Conservation (phyloP, 2,329 filamentous ascomycete species). For the Calonectria pseudoturangicola region DNA sequence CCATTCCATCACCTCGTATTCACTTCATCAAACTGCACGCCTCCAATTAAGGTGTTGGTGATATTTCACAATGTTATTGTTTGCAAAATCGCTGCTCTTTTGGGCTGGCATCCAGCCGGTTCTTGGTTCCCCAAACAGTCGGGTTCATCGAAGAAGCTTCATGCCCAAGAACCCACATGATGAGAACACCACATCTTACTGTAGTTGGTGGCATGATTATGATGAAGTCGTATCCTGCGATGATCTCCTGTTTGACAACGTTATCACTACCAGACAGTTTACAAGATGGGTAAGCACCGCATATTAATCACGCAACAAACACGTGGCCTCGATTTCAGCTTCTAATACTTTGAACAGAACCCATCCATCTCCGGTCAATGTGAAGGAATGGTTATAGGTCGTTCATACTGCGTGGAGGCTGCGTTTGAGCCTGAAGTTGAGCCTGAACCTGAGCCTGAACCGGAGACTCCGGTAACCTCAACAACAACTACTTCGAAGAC, state of each 20-base stretch:
- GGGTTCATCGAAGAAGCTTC: neutral
- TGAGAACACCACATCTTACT: neutral
- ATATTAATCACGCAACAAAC: too few relatives aligned
- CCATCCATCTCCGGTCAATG: neutral
- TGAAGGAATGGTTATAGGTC: neutral
- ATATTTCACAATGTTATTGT: neutral
- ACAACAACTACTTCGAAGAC: neutral
- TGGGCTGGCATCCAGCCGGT: neutral
- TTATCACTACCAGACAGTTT: neutral
- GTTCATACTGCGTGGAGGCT: slow-evolving; percentile 3
- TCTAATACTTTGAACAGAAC: neutral
- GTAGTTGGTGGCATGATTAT: neutral
- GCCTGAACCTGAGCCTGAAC: neutral
- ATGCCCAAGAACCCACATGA: slow-evolving; percentile 7
- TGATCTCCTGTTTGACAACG: neutral
- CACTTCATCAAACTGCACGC: too few relatives aligned
- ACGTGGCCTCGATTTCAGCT: neutral
- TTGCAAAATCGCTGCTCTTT: neutral
- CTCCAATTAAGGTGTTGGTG: too few relatives aligned
- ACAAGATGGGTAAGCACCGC: neutral
- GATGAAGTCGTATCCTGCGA: neutral
- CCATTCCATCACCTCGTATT: too few relatives aligned
- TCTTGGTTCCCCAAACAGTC: neutral
- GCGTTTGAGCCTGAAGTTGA: neutral
- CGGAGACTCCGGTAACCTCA: neutral